Base-by-base conservation (phyloP, 306 rosid genomes). In the Prunus mume region DNA sequence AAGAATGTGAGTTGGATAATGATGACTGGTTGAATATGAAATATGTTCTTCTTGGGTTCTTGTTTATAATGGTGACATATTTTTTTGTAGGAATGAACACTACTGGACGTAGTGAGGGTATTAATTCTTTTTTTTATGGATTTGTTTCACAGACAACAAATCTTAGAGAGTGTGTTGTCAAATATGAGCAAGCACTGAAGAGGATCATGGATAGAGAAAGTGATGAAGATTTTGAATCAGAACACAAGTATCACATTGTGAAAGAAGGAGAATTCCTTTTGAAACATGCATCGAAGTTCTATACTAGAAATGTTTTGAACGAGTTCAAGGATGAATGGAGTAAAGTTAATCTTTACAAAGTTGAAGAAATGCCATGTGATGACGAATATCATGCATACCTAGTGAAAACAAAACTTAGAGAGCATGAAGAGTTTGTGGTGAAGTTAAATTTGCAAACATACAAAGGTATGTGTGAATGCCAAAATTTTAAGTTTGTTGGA, bases 41-140 rank as follows among this genome's bases (percentile, higher is more conserved):
- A 67, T 64, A 12, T n/a, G n/a, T 25, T 9, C n/a, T 30, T 64
- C 46, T 27, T 6, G 22, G 22, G 46, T 34, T 27, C 13, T 1
- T 17, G 20, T 64, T 6, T 28, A 64, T 64, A 64, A 71, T 71
- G 47, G 19, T 71, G 25, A 3, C 20, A 71, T 32, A 14, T 71
- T 71, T 70, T 70, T 51, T 49, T 51, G 63, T 27, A 47, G 49
- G 47, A 70, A 70, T 70, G 63, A 70, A 70, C 27, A 50, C 45
- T 30, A 70, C 7, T 15, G 15, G 75, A 19, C 46, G 3, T 51
- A 51, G 62, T 70, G 63, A 70, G 46, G 75, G 45, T 3, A 28
- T 15, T 25, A 70, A 71, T 27, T 56, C 24, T 10, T 51, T 71
- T 51, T 51, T 51, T 28, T 49, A 52, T 54, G 30, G 75, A 9